Base-by-base conservation (phyloP, 2,329 filamentous ascomycete species). In the Plectosphaerella sp. region DNA sequence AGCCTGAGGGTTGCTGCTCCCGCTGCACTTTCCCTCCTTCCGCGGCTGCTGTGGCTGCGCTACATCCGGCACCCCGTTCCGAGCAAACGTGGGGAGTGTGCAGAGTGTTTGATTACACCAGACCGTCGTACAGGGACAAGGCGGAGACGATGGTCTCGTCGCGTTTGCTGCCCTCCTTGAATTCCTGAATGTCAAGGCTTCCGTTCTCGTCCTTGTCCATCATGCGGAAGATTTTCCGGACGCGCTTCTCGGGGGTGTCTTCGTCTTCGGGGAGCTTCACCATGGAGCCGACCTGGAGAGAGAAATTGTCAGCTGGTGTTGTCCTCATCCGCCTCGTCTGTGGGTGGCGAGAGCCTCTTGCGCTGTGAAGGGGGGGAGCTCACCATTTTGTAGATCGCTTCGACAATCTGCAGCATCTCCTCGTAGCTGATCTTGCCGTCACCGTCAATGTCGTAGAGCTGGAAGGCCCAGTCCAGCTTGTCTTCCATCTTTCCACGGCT, bases 181-280 rank as follows among this genome's bases (percentile, higher is more conserved):
- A 99, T 71, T 99, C 94, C 56, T 92, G 88, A 82, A 97, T 93
- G 69, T 97, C 93, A 63, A 99, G 76, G 66, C 89, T 95, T 62
- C 93, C 94, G 68, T 97, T 97, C 76, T 97, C 93, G 70, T 99
- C 94, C 81, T 99, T 99, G 79, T 99, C 94, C 94, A 99, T 99
- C 94, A 97, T 97, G 65, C 88, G 82, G 80, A 99, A 99, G 71
- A 99, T 97, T 80, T 99, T 99, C 72, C 81, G 86, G 57, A 99
- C 94, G 58, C 94, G 88, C 79, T 99, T 99, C 79, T 97, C 93
- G 16, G 94, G 94, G 52, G 94, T 99, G 74, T 99, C 93, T 77
- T 99, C 94, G 74, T 99, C 94, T 72, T 97, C 91, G 49, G 94
- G 94, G 45, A 99, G 81, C 73, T 97, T 97, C 64, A 99, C 94